Conservation (phyloP, 306 rosid species). For the Dalbergia cultrata region DNA sequence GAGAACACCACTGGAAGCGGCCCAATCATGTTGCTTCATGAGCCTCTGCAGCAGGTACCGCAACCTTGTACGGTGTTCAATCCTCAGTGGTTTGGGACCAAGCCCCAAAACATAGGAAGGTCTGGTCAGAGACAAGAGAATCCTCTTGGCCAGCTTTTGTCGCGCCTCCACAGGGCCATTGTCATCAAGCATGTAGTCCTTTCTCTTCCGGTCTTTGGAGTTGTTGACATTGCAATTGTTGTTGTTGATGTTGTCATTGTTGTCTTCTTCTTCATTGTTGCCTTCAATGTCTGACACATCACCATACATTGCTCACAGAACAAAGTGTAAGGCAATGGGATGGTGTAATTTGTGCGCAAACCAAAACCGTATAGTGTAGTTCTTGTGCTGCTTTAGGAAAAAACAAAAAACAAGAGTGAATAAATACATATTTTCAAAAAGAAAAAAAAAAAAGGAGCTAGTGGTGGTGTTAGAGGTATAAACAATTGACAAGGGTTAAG, state of each 20-base stretch:
- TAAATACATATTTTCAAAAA: not conserved
- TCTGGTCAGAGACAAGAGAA: conserved; percentile 55
- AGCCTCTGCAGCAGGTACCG: conserved; percentile 55
- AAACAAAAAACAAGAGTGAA: not conserved
- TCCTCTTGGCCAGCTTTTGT: conserved; percentile 49
- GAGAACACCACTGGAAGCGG: conserved; percentile 70
- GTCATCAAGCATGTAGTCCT: conserved; percentile 14
- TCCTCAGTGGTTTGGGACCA: conserved; percentile 57
- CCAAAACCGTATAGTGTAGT: not conserved
- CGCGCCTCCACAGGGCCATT: conserved; percentile 1
- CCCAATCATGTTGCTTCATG: conserved; percentile 65
- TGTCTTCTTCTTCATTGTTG: not conserved
- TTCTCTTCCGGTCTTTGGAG: conserved; percentile 56
- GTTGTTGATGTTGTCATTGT: not conserved
- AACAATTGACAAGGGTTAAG: not conserved
- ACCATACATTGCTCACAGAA: conserved; percentile 21
- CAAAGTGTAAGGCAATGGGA: not conserved
- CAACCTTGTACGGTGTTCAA: conserved; percentile 59
- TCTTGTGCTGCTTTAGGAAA: not conserved
- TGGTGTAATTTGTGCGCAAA: not conserved
- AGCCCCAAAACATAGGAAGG: conserved; percentile 65
- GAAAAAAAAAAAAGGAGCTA: too few species aligned
- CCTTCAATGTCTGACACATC: conserved; percentile 24
- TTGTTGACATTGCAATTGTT: not conserved
- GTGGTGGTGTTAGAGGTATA: not conserved